Evolutionary conservation across 2,329 filamentous ascomycete species (phyloP).

Genomic region (Talaromyces albobiverticillius): DNA sequence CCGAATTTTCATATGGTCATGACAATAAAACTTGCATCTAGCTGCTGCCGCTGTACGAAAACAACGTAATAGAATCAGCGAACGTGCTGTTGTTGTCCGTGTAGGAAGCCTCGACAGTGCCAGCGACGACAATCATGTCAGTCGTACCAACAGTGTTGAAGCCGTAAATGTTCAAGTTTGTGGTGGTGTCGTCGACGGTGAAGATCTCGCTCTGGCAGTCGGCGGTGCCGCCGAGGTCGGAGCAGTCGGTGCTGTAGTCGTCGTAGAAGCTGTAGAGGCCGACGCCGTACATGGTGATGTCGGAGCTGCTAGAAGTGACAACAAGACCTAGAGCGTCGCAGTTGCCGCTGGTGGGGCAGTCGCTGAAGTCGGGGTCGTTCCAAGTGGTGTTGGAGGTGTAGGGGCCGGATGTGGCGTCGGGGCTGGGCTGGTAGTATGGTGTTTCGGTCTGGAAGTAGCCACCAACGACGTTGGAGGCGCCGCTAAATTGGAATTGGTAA

Average conservation of each 20-base stretch:
- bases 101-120: slow-evolving; percentile 40
- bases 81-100: slow-evolving; percentile 49
- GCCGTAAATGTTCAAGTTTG: slow-evolving; percentile 39
- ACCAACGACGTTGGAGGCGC: slow-evolving; percentile 31
- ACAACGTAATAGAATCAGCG: slow-evolving; percentile 44
- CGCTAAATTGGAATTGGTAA: slow-evolving; percentile 49
- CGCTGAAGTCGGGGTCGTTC: slow-evolving; percentile 36
- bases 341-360: slow-evolving; percentile 27
- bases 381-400: slow-evolving; percentile 28
- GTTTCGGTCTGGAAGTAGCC: slow-evolving; percentile 41
- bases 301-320: slow-evolving; percentile 38
- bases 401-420: slow-evolving; percentile 29
- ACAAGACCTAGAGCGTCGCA: slow-evolving; percentile 50
- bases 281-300: slow-evolving; percentile 50
- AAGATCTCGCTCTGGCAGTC: slow-evolving; percentile 52
- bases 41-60: slow-evolving; percentile 22
- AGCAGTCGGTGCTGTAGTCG: slow-evolving; percentile 48
- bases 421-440: slow-evolving; percentile 36
- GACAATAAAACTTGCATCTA: too few relatives aligned
- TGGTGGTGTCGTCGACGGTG: slow-evolving; percentile 38
- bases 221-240: slow-evolving; percentile 34
- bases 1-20: too few relatives aligned
- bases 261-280: slow-evolving; percentile 57
- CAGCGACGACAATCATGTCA: slow-evolving; percentile 47
- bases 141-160: slow-evolving; percentile 47